Base-by-base conservation (phyloP, 257 asterid species). In the Capsicum baccatum region DNA sequence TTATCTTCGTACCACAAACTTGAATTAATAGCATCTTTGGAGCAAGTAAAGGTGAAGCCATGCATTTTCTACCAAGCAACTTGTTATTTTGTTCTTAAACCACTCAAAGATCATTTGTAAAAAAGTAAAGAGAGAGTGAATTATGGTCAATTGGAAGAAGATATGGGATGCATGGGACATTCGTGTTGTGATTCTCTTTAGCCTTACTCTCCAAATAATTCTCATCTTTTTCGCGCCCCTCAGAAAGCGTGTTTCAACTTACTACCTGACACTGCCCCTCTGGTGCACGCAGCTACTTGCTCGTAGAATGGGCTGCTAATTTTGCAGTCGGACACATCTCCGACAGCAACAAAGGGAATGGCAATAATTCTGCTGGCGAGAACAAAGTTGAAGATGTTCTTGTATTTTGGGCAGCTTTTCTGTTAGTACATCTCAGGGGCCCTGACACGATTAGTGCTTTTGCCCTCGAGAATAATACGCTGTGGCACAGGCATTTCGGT, bases 371-470 rank as follows among this genome's bases (percentile, higher is more conserved):
- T 39, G 66, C 48, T 44, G 6, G 48, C 6, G 48, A 57, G 37
- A 48, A 66, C 39, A 16, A 2, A 52, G 15, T 56, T 0, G 87
- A 89, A 76, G 88, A 90, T 83, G 85, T 92, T 26, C 87, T 88
- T 0, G 91, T 91, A 1, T 89, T 90, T 21, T 92, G 94, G 93
- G 88, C 92, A 1, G 89, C 94, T 3, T 90, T 89, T 81, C 89
- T 92, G 55, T 87, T 92, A 57, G 88, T 90, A 9, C 94, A 90
- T 57, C 93, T 92, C 1, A 91, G 95, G 0, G 95, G 95, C 6
- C 95, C 91, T 2, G 92, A 92, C 79, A 87, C 90, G 14, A 92
- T 92, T 14, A 88, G 92, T 2, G 95, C 95, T 1, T 92, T 88
- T 8, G 80, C 92, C 17, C 74, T 90, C 14, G 95, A 92, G 79